A percentile compares a stretch with the other conserved stretches of the same genome.
Evolutionary conservation across 306 rosid species (phyloP).

Genomic region (Rosa rugosa): DNA sequence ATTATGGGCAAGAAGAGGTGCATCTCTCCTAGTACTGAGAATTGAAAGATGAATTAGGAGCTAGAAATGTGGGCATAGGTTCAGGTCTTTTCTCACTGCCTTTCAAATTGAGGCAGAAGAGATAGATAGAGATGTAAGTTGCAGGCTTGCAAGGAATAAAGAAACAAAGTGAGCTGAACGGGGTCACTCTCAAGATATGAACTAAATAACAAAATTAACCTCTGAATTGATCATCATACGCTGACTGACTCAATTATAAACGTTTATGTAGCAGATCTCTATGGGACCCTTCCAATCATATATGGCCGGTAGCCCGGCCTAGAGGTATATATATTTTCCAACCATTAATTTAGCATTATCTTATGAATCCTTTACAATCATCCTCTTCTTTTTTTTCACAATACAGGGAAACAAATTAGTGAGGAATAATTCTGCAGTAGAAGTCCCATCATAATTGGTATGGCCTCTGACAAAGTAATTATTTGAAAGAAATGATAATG

Average conservation of each 20-base stretch:
- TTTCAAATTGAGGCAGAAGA: slow-evolving; percentile 4
- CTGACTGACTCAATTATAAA: slow-evolving; percentile 11
- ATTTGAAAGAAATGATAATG: background rate
- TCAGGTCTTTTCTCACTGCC: background rate
- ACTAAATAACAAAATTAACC: background rate
- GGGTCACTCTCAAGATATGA: slow-evolving; percentile 7
- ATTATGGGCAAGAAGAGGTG: slow-evolving; percentile 14
- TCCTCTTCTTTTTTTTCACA: background rate
- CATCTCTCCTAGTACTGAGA: slow-evolving; percentile 9
- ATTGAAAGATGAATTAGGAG: background rate
- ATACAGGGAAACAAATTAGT: background rate
- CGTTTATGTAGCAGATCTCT: background rate
- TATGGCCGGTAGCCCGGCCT: background rate
- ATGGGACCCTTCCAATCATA: slow-evolving; percentile 26
- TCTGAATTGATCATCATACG: background rate
- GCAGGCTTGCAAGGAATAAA: slow-evolving; percentile 15
- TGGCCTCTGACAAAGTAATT: slow-evolving; percentile 10
- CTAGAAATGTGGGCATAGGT: too few species aligned
- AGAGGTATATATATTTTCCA: background rate
- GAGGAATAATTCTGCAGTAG: background rate
- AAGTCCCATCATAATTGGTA: background rate
- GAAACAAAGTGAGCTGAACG: slow-evolving; percentile 34
- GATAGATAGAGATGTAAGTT: background rate
- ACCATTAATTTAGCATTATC: slow-evolving; percentile 17
- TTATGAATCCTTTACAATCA: slow-evolving; percentile 16